phyloP scores from a whole-genome alignment of 441 rosid genomes.

The Corymbia citriodora region DNA sequence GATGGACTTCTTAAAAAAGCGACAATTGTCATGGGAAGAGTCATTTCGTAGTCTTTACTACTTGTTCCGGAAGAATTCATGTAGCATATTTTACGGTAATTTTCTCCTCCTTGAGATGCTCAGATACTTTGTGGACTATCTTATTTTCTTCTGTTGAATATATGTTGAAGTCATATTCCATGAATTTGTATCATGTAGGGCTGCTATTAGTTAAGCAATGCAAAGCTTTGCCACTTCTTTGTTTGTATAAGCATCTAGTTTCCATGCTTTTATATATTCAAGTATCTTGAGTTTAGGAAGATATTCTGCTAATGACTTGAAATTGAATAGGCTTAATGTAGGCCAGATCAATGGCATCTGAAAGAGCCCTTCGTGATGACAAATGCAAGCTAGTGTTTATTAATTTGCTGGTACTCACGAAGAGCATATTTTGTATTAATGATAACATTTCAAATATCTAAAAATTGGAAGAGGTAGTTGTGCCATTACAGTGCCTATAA shows the following conservation, averaged over 20 bases:
- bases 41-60: slow-evolving; percentile 86
- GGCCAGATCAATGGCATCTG: background rate
- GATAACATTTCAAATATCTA: background rate
- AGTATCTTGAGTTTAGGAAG: background rate
- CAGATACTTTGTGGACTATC: background rate
- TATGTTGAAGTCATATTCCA: background rate
- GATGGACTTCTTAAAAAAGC: slow-evolving; percentile 60
- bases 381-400: background rate
- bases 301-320: background rate
- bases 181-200: background rate
- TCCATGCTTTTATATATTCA: background rate
- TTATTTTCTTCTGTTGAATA: background rate
- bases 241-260: background rate
- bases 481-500: background rate
- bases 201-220: background rate
- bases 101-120: background rate
- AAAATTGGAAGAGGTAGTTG: background rate
- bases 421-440: background rate
- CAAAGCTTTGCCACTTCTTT: background rate
- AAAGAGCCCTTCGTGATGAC: background rate
- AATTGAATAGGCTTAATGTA: background rate
- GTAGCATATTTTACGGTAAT: slow-evolving; percentile 78
- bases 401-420: background rate
- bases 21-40: slow-evolving; percentile 82
- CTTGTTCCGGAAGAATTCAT: slow-evolving; percentile 71